A percentile compares a stretch with the other conserved stretches of the same genome.
Evolutionary conservation across 768 basidiomycete genomes (phyloP).

Genomic region (Xanthoconium stramineum): DNA sequence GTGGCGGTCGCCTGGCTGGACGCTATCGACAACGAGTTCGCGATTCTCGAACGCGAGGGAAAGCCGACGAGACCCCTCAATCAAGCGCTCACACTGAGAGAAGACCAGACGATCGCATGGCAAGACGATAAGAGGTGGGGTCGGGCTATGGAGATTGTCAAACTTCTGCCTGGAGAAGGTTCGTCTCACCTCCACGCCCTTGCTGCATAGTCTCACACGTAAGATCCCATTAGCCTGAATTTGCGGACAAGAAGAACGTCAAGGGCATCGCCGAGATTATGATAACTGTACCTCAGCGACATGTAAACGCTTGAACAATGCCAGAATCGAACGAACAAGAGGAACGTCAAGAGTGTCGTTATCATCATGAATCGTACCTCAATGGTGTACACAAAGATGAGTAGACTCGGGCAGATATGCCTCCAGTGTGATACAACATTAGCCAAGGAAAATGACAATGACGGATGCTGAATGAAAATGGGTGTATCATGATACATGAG

Average conservation of each 20-base stretch:
- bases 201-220: neutral
- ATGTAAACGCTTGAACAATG: neutral
- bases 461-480: too few relatives aligned
- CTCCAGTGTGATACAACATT: neutral
- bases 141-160: slow-evolving; percentile 38
- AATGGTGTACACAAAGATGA: too few relatives aligned
- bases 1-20: slow-evolving; percentile 58
- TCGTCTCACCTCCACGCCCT: neutral
- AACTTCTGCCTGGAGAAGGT: slow-evolving; percentile 27
- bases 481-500: neutral
- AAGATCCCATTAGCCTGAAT: neutral
- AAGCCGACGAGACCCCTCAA: slow-evolving; percentile 32
- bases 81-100: slow-evolving; percentile 47
- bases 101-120: slow-evolving; percentile 55
- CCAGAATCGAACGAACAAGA: too few relatives aligned
- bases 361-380: too few relatives aligned
- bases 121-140: slow-evolving; percentile 53
- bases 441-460: neutral
- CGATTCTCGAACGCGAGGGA: slow-evolving; percentile 37
- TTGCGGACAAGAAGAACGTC: neutral
- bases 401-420: neutral
- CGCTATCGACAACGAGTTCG: slow-evolving; percentile 43
- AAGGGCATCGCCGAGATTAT: slow-evolving; percentile 1
- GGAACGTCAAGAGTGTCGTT: too few relatives aligned
- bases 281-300: neutral